A percentile compares a stretch with the other conserved stretches of the same genome.
Conservation (phyloP, 2,329 filamentous ascomycete species). For the Aureobasidium mangrovei region DNA sequence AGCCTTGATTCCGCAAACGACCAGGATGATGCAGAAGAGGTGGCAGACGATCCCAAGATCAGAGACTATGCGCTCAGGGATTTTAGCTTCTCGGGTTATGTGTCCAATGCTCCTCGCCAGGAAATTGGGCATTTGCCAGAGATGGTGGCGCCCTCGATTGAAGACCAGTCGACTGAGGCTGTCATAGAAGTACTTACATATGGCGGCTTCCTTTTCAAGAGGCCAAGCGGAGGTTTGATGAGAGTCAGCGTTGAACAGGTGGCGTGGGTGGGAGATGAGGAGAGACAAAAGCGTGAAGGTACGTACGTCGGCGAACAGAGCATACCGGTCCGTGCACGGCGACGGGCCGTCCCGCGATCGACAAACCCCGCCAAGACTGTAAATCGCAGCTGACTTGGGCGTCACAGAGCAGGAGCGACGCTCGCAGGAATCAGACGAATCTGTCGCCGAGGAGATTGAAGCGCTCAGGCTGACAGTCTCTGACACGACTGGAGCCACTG, state of each 20-base stretch:
- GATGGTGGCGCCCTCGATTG: neutral
- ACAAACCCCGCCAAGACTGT: neutral
- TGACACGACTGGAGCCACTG: too few species aligned
- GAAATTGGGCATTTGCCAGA: neutral
- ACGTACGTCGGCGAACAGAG: neutral
- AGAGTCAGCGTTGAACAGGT: neutral
- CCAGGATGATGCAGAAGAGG: neutral
- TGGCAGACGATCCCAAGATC: slow-evolving; percentile 2
- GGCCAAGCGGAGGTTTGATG: neutral
- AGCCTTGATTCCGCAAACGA: too few species aligned
- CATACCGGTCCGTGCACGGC: neutral
- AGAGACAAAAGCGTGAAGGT: slow-evolving; percentile 2
- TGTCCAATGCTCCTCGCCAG: too few species aligned
- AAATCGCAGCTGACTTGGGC: neutral
- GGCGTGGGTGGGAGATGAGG: neutral
- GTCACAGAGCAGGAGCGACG: neutral
- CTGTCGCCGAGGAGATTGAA: neutral
- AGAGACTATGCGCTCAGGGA: neutral
- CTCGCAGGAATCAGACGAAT: neutral
- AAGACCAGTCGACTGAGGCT: neutral
- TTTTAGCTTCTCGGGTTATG: too few species aligned
- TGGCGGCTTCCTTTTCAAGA: neutral
- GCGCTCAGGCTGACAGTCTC: too few species aligned
- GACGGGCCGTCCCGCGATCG: neutral
- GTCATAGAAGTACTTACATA: neutral